Conservation (phyloP, 441 rosid genomes). For the Gossypium lobatum region DNA sequence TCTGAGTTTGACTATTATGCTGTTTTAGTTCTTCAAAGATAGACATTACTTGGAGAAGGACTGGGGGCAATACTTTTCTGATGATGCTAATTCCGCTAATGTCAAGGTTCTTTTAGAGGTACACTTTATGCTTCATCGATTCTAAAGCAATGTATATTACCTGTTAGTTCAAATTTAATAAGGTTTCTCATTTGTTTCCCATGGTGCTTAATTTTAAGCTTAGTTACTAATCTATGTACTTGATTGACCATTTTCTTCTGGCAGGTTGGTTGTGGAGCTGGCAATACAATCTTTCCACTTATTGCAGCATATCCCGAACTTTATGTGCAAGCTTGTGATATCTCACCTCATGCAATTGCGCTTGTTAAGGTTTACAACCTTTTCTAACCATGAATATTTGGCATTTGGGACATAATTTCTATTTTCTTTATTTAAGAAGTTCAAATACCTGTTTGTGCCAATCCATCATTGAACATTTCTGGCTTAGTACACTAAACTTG, state of each 20-base stretch:
- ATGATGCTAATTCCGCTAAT: constrained; percentile 12
- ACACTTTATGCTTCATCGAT: constrained; percentile 2
- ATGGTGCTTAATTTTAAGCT: background rate
- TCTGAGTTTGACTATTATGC: background rate
- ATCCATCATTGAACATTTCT: background rate
- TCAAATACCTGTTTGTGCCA: background rate
- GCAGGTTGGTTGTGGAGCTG: constrained; percentile 32
- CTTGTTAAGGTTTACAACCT: constrained; percentile 24
- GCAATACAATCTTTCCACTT: constrained; percentile 32
- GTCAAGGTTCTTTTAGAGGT: constrained; percentile 28
- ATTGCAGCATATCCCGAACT: constrained; percentile 27
- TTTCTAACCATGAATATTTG: background rate
- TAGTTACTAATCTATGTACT: background rate
- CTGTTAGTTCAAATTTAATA: background rate
- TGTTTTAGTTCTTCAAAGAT: constrained; percentile 31
- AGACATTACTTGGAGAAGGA: constrained; percentile 40
- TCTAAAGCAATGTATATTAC: background rate
- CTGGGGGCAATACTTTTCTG: constrained; percentile 28
- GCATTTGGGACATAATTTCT: background rate
- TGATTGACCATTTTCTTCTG: background rate
- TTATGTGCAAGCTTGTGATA: constrained; percentile 31
- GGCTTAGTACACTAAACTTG: background rate
- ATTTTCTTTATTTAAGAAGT: background rate
- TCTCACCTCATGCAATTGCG: constrained; percentile 23
- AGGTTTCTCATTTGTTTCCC: background rate